Base-by-base conservation (phyloP, 2,329 filamentous ascomycete species). In the Ophiostoma novo-ulmi region DNA sequence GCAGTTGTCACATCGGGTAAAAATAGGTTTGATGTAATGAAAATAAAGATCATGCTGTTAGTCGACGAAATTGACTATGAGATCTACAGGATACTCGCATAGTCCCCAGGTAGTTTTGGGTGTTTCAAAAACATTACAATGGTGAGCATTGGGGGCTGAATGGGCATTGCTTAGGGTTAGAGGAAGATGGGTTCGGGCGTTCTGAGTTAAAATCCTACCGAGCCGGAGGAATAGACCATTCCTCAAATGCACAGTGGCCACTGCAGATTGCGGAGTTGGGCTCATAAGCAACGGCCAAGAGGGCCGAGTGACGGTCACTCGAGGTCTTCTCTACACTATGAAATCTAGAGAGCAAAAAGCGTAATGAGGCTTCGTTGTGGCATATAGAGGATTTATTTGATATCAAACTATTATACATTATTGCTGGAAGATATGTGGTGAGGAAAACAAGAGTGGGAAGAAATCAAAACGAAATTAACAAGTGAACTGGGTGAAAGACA, bases 21-120 rank as follows among this genome's bases (percentile, higher is more conserved):
- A 58, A 0, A 58, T 58, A n/a, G 13, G n/a, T 14, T 58, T 22
- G 52, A 26, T 58, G n/a, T 13, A 22, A 26, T 26, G n/a, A 20
- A 6, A 20, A 48, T 20, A 58, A 17, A 58, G 52, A 58, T 58
- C n/a, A 58, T 58, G 52, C 8, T 31, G 17, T 17, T 8, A 26
- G 11, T 26, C 52, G 8, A 13, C 7, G 22, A 26, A 4, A 22
- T 22, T 3, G 52, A 17, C 44, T 22, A 13, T 26, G 52, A 3
- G 22, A 63, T 63, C 22, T 14, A 35, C 26, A 63, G 58, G 26
- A 63, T 63, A 13, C 58, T 63, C 58, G 58, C n/a, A 58, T 58
- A 58, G 8, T 31, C 22, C 52, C 58, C 11, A 14, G 58, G 58
- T 17, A 6, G 6, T 35, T 26, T 63, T 63, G 58, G 5, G 58